Evolutionary conservation across 331 rosid genomes (phyloP).

Genomic region (Rosa hybrid): DNA sequence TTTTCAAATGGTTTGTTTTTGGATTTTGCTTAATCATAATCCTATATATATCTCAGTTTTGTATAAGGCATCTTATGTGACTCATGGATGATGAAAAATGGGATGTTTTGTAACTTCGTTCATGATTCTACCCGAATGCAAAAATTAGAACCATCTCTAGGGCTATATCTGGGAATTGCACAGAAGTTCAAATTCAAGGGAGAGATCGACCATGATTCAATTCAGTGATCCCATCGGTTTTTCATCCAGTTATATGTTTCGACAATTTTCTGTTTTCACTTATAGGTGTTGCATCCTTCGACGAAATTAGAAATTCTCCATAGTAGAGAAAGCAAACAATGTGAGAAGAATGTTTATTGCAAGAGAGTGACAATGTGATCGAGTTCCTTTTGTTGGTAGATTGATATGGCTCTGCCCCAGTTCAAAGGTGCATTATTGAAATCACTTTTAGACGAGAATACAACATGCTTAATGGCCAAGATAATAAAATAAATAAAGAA

Average conservation of each 20-base stretch:
- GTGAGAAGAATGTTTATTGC: too few species aligned
- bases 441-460: background rate
- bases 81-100: background rate
- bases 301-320: too few species aligned
- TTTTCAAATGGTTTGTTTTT: slow-evolving; percentile 1
- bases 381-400: background rate
- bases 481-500: background rate
- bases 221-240: background rate
- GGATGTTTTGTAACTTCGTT: background rate
- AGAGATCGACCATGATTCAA: background rate
- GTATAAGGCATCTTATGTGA: background rate
- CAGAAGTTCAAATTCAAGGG: background rate
- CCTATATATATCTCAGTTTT: background rate
- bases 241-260: background rate
- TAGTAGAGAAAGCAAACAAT: too few species aligned
- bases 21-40: background rate
- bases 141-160: too few species aligned
- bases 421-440: background rate
- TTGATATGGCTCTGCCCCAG: background rate
- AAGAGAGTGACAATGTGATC: background rate
- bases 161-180: background rate
- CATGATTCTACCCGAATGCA: background rate
- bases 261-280: too few species aligned
- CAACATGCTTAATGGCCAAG: background rate
- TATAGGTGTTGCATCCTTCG: background rate